A percentile compares a stretch with the other conserved stretches of the same genome.
phyloP scores from a whole-genome alignment of 768 basidiomycete genomes.

The Termitomyces sp. region DNA sequence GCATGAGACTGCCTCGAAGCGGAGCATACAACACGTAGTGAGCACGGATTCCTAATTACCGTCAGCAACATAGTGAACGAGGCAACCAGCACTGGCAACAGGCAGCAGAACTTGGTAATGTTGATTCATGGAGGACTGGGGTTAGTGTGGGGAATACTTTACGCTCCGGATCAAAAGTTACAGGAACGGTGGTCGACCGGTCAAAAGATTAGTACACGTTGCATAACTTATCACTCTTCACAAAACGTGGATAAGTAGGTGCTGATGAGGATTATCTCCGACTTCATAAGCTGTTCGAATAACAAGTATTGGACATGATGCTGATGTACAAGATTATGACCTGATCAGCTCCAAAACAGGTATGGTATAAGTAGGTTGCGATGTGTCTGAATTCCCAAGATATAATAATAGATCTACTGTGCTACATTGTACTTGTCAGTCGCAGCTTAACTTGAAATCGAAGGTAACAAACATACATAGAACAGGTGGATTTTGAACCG shows the following conservation, averaged over 20 bases:
- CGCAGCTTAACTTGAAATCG: not conserved
- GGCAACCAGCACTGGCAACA: not conserved
- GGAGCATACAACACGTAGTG: not conserved
- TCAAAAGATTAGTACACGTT: not conserved
- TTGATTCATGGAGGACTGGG: not conserved
- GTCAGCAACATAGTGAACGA: conserved; percentile 1
- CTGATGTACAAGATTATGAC: not conserved
- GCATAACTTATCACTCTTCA: not conserved
- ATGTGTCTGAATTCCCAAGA: not conserved
- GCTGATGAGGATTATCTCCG: not conserved
- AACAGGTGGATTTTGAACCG: not conserved
- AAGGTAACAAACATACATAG: not conserved
- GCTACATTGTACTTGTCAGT: not conserved
- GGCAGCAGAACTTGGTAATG: not conserved
- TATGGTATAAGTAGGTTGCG: not conserved
- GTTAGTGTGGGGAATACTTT: not conserved
- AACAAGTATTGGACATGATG: not conserved
- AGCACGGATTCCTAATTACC: not conserved
- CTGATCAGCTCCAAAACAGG: not conserved
- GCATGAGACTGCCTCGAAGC: not conserved
- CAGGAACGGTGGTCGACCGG: not conserved
- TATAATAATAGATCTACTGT: not conserved
- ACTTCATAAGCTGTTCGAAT: not conserved
- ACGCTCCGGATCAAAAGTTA: not conserved
- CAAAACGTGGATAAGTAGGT: not conserved